A percentile compares a stretch with the other conserved stretches of the same genome.
These are phyloP conservation scores for Panicum miliaceum DNA, from an alignment of 176 grass and related monocot species.

Conservation along the genomic window DNA sequence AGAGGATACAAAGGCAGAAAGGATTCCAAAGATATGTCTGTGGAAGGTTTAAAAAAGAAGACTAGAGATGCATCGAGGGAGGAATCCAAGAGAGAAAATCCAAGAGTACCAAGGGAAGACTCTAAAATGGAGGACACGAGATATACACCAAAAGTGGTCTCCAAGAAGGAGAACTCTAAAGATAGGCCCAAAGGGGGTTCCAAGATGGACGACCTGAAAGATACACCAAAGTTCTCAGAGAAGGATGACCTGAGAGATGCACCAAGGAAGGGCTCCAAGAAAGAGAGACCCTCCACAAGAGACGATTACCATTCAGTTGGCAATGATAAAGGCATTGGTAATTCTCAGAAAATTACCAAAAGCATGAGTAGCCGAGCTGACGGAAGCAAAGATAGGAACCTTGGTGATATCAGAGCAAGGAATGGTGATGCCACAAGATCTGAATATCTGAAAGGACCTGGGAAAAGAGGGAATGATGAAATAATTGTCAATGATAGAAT, in stretches of 20 bases:
- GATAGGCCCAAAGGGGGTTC: constrained; percentile 27
- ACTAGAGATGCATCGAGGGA: constrained; percentile 36
- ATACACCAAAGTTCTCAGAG: constrained; percentile 32
- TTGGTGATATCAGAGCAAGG: constrained; percentile 46
- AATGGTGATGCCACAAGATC: constrained; percentile 47
- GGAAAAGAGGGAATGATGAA: constrained; percentile 56
- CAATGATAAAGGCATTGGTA: constrained; percentile 41
- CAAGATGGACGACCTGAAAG: constrained; percentile 46
- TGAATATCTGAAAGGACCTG: constrained; percentile 54
- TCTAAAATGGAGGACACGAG: constrained; percentile 41
- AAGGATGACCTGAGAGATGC: constrained; percentile 53
- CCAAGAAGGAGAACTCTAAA: constrained; percentile 51
- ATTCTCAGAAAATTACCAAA: constrained; percentile 42
- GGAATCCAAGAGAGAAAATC: constrained; percentile 44
- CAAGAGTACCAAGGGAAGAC: constrained; percentile 24
- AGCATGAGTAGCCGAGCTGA: constrained; percentile 32
- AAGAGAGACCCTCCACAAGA: constrained; percentile 31
- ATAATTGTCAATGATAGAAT: constrained; percentile 43
- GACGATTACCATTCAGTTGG: constrained; percentile 20
- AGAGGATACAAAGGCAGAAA: constrained; percentile 47
- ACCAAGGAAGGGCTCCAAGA: constrained; percentile 49
- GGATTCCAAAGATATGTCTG: constrained; percentile 33
- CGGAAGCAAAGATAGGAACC: constrained; percentile 54
- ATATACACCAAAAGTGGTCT: constrained; percentile 30
- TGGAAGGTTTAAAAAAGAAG: constrained; percentile 45